Conservation (phyloP, 179 eudicot genomes). For the Carnegiea gigantea region DNA sequence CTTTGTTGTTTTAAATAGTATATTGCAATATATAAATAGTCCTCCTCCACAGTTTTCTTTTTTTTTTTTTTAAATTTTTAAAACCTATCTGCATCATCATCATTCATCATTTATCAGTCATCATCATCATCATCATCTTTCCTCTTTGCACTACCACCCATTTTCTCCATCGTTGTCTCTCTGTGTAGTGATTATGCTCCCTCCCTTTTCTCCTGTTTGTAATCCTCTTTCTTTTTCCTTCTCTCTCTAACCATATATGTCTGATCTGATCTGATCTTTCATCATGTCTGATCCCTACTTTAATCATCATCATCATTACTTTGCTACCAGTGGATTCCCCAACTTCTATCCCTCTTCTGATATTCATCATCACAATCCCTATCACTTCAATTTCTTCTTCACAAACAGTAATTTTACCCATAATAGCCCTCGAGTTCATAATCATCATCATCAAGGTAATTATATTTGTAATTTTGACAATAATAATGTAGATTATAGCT, state of each 20-base stretch:
- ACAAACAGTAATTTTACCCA: neutral
- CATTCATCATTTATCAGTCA: neutral
- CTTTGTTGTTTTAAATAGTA: neutral
- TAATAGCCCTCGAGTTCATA: neutral
- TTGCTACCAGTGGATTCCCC: slow-evolving; percentile 24
- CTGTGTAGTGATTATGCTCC: neutral
- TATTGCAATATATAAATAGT: slow-evolving; percentile 23
- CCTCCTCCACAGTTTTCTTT: slow-evolving; percentile 29
- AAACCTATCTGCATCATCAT: slow-evolving; percentile 32
- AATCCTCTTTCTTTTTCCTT: neutral
- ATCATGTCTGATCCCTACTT: slow-evolving; percentile 46
- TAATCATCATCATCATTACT: slow-evolving; percentile 37
- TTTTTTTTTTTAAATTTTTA: neutral
- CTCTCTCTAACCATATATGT: slow-evolving; percentile 1
- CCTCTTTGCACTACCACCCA: slow-evolving; percentile 20
- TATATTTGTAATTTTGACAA: neutral
- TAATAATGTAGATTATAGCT: neutral
- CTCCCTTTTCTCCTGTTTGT: neutral
- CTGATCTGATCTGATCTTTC: slow-evolving; percentile 1
- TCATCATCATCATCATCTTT: slow-evolving; percentile 16
- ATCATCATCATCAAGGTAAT: slow-evolving; percentile 3
- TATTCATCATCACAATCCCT: neutral
- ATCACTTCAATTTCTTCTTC: slow-evolving; percentile 30
- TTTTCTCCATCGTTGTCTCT: slow-evolving; percentile 2
- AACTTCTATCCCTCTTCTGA: neutral